These are phyloP conservation scores for Prunus campanulata DNA, from an alignment of 306 rosid species.

Conservation along the genomic window DNA sequence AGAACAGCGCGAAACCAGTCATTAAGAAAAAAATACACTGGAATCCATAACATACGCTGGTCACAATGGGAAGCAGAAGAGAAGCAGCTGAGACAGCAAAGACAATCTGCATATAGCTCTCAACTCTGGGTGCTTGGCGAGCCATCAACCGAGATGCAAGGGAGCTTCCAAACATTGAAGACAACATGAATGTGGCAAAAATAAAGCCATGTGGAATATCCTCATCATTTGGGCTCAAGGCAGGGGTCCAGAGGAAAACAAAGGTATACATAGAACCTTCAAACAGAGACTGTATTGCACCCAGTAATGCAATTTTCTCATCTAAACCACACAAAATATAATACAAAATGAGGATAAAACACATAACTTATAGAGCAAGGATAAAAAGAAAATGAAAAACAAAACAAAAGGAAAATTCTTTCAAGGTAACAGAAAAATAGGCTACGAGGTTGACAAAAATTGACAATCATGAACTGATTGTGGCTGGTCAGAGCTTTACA, in stretches of 20 bases:
- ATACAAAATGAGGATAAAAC: constrained; percentile 2
- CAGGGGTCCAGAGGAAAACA: constrained; percentile 96
- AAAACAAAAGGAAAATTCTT: neutral
- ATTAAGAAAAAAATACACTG: neutral
- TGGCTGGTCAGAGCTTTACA: neutral
- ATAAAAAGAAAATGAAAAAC: neutral
- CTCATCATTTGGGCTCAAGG: constrained; percentile 87
- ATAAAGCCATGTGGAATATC: constrained; percentile 91
- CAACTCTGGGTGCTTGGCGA: constrained; percentile 60
- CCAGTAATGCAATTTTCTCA: constrained; percentile 82
- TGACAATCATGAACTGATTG: neutral
- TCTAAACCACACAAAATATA: constrained; percentile 31
- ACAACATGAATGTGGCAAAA: constrained; percentile 92
- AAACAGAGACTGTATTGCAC: constrained; percentile 90
- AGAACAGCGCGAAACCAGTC: constrained; percentile 20
- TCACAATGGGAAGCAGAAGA: constrained; percentile 65
- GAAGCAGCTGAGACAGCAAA: constrained; percentile 59
- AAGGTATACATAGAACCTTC: constrained; percentile 97
- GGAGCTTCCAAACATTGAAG: constrained; percentile 98
- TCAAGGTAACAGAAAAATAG: constrained; percentile 13
- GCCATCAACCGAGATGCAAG: constrained; percentile 78
- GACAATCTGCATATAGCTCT: constrained; percentile 92
- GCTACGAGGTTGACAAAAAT: neutral
- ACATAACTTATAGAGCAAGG: neutral
- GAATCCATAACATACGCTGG: constrained; percentile 50